Conservation (phyloP, 129 eudicot genomes). For the Saposhnikovia divaricata region DNA sequence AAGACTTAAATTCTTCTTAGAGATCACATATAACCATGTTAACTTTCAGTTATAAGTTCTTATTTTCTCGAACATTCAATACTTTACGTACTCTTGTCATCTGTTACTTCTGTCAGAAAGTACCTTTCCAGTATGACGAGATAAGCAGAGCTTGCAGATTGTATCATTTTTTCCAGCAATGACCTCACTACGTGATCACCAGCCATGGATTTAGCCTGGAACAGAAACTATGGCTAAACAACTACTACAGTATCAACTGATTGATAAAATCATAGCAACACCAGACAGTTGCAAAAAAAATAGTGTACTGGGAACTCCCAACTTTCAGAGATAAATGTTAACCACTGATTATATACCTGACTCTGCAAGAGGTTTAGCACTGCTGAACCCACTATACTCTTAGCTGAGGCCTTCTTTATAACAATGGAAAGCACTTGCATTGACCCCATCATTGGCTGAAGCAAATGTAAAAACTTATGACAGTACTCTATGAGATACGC, state of each 20-base stretch:
- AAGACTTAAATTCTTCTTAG: background rate
- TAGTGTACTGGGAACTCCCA: background rate
- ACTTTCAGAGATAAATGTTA: background rate
- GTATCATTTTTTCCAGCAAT: constrained; percentile 88
- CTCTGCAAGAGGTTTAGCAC: constrained; percentile 93
- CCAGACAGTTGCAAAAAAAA: background rate
- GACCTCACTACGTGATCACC: constrained; percentile 95
- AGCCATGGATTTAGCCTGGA: constrained; percentile 89
- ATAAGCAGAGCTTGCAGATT: constrained; percentile 87
- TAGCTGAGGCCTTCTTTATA: constrained; percentile 59
- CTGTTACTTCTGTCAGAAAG: background rate
- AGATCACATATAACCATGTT: background rate
- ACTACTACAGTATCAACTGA: constrained; percentile 1
- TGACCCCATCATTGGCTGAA: constrained; percentile 93
- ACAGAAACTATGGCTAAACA: constrained; percentile 1
- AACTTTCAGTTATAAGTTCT: background rate
- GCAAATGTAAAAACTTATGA: constrained; percentile 1
- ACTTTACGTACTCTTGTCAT: background rate
- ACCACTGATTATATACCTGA: constrained; percentile 43
- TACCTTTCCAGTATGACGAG: constrained; percentile 97
- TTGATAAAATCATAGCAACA: background rate
- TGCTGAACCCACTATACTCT: constrained; percentile 64
- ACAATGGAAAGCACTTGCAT: constrained; percentile 80
- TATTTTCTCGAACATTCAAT: background rate
- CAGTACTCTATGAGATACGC: background rate